phyloP scores from a whole-genome alignment of 305 asterid species.

The Petunia hybrid region DNA sequence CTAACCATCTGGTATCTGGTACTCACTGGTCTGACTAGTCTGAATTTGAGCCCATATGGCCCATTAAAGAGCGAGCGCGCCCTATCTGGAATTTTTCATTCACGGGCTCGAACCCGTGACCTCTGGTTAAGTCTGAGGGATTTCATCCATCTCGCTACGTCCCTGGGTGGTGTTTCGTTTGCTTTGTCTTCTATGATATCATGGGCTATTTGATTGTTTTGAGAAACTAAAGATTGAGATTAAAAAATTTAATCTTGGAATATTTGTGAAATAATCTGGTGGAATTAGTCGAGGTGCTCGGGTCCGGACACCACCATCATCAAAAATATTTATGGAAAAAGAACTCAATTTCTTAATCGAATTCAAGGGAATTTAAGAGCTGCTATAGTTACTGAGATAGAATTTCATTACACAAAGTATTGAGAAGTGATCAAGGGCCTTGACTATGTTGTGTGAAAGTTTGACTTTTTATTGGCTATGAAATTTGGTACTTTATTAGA shows the following conservation, averaged over 20 bases:
- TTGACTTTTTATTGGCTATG: slow-evolving; percentile 12
- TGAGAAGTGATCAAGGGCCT: slow-evolving; percentile 18
- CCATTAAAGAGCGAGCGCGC: no score
- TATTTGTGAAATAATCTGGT: background rate
- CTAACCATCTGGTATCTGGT: no score
- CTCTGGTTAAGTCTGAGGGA: no score
- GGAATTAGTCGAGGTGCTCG: no score
- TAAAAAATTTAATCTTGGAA: background rate
- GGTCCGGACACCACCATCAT: no score
- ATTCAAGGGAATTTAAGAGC: background rate
- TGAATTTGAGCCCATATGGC: no score
- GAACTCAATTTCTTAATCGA: background rate
- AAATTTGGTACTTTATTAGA: background rate
- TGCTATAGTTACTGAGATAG: background rate
- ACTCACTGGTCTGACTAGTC: no score
- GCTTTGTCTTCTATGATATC: background rate
- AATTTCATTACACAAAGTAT: background rate
- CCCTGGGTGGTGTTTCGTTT: no score
- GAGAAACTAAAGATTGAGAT: no score
- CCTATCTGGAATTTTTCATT: no score
- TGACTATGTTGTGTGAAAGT: background rate
- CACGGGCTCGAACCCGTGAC: no score
- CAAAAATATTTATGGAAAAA: background rate
- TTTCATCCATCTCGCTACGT: no score
- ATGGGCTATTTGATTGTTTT: background rate